phyloP scores from a whole-genome alignment of 1,284 basidiomycete genomes.

The Rhodotorula sp. region DNA sequence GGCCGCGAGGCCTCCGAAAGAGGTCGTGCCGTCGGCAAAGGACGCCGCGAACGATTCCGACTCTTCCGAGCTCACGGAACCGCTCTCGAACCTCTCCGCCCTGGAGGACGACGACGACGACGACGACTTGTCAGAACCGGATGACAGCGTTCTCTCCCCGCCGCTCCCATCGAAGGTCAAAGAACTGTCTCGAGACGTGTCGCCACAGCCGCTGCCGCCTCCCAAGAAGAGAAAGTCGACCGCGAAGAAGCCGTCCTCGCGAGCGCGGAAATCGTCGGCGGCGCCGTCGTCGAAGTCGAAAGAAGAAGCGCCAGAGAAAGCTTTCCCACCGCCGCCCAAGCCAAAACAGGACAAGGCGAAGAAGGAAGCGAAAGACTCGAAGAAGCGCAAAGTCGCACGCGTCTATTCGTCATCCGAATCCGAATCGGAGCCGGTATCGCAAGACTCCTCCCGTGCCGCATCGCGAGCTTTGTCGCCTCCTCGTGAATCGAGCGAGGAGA shows the following conservation, averaged over 20 bases:
- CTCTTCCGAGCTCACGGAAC: conserved; percentile 43
- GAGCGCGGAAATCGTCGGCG: neutral
- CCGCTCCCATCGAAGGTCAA: neutral
- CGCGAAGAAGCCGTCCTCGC: neutral
- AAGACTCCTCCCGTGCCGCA: neutral
- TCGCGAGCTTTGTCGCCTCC: neutral
- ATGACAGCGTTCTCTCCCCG: neutral
- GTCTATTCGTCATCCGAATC: conserved; percentile 9
- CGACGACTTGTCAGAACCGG: conserved; percentile 16
- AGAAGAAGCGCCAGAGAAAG: conserved; percentile 12
- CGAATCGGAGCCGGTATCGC: conserved; percentile 9
- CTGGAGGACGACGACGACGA: conserved; percentile 19
- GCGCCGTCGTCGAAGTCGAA: neutral
- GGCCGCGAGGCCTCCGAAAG: conserved; percentile 1
- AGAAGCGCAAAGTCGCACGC: conserved; percentile 22
- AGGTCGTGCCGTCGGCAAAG: neutral
- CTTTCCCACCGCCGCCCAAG: neutral
- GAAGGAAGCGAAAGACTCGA: neutral
- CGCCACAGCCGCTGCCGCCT: too few relatives aligned
- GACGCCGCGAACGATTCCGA: conserved; percentile 24
- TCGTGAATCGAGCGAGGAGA: neutral
- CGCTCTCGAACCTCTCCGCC: conserved; percentile 36
- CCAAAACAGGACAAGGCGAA: neutral
- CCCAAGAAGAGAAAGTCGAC: too few relatives aligned
- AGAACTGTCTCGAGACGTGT: too few relatives aligned